Base-by-base conservation (phyloP, 306 rosid genomes). In the Neltuma alba region DNA sequence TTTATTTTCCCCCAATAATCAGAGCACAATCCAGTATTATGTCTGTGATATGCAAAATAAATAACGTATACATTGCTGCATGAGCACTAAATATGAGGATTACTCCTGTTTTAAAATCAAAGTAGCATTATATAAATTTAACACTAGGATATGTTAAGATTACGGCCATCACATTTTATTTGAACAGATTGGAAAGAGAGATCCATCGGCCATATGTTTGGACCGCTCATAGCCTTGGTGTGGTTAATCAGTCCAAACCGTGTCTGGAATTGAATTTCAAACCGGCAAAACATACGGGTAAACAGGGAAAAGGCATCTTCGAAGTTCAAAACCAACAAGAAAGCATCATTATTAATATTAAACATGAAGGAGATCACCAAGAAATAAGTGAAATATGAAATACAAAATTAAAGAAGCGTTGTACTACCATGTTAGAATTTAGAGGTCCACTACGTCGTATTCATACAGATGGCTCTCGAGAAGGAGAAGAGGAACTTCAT, bases 91-190 rank as follows among this genome's bases (percentile, higher is more conserved):
- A 83, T 86, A 81, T 77, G 14, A 72, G 77, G 76, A 38, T 82
- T 82, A 64, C 76, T 75, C 89, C 87, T 30, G 72, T 64, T 67
- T 64, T 69, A 71, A 54, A 74, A 82, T 80, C 80, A 79, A 67
- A 79, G 89, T 83, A 92, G 84, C 91, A 80, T 83, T 45, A 63
- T 20, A n/a, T n/a, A n/a, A n/a, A n/a, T n/a, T n/a, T n/a, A n/a
- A n/a, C n/a, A n/a, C n/a, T n/a, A n/a, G n/a, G n/a, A n/a, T n/a
- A n/a, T n/a, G n/a, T n/a, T n/a, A n/a, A 48, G 62, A 40, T 79
- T 75, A 27, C 45, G 44, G 64, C 12, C n/a, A 73, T 76, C 82
- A 77, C 79, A 76, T 75, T 80, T 77, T 79, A 76, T 72, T 81
- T 76, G 54, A 55, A 74, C 41, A 66, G 30, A 30, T 3, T 14